Conservation (phyloP, 2,329 filamentous ascomycete species). For the Colletotrichum sp. region DNA sequence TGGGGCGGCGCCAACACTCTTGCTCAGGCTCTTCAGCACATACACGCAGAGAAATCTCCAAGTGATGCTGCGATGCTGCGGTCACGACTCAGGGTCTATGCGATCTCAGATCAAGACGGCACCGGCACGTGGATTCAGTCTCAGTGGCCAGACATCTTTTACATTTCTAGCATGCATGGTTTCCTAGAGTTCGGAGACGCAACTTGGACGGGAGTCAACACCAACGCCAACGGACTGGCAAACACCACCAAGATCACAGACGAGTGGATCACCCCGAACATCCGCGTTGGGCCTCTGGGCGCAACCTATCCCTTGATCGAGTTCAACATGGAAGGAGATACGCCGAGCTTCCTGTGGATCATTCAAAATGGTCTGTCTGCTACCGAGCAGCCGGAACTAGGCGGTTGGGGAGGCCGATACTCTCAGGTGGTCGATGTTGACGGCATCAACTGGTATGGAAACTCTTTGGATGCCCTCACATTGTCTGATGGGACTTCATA, state of each 20-base stretch:
- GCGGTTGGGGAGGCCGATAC: slow-evolving; percentile 56
- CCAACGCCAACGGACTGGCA: slow-evolving; percentile 43
- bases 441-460: slow-evolving; percentile 13
- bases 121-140: slow-evolving; percentile 59
- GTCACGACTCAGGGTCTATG: slow-evolving; percentile 52
- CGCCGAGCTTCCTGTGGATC: slow-evolving; percentile 53
- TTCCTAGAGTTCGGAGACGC: slow-evolving; percentile 60
- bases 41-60: slow-evolving; percentile 32
- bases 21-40: slow-evolving; percentile 46
- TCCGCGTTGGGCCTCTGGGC: slow-evolving; percentile 54
- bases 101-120: slow-evolving; percentile 66
- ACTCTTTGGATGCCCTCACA: neutral
- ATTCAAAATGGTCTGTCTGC: slow-evolving; percentile 52
- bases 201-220: slow-evolving; percentile 57
- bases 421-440: slow-evolving; percentile 28
- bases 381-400: slow-evolving; percentile 49
- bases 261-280: slow-evolving; percentile 56
- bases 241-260: slow-evolving; percentile 49
- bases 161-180: slow-evolving; percentile 59
- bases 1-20: slow-evolving; percentile 61
- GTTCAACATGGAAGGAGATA: slow-evolving; percentile 59
- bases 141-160: slow-evolving; percentile 58
- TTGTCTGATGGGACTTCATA: neutral
- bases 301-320: slow-evolving; percentile 48
- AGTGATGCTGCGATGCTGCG: slow-evolving; percentile 39